These are phyloP conservation scores for Diversispora eburnea DNA, from an alignment of 192 early-diverging fungal genomes.

Conservation along the genomic window DNA sequence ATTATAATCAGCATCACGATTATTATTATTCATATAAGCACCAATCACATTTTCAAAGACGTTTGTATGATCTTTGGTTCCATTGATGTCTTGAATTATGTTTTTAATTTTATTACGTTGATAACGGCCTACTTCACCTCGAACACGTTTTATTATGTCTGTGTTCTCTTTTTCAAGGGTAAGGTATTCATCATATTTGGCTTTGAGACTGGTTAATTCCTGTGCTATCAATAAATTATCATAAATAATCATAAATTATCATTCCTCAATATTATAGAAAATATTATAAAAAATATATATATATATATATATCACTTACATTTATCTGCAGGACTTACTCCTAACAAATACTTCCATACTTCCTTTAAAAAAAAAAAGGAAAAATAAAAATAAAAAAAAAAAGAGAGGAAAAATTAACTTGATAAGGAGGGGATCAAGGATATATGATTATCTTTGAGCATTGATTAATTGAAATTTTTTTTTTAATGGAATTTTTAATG, in stretches of 20 bases:
- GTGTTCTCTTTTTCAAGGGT: slow-evolving; percentile 63
- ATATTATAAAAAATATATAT: not conserved
- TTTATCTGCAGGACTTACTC: slow-evolving; percentile 76
- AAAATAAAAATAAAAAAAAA: slow-evolving; percentile 12
- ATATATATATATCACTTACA: slow-evolving; percentile 44
- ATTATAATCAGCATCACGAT: slow-evolving; percentile 72
- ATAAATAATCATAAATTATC: not conserved
- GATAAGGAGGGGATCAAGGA: not conserved
- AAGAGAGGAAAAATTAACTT: slow-evolving; percentile 20
- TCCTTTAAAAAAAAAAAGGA: slow-evolving; percentile 44
- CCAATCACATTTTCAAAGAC: slow-evolving; percentile 86
- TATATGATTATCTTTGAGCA: slow-evolving; percentile 1
- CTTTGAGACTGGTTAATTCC: slow-evolving; percentile 60
- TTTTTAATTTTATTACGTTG: slow-evolving; percentile 49
- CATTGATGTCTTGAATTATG: slow-evolving; percentile 25
- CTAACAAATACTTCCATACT: slow-evolving; percentile 85
- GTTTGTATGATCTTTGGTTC: slow-evolving; percentile 44
- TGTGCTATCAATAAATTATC: slow-evolving; percentile 43
- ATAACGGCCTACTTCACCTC: slow-evolving; percentile 73
- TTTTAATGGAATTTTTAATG: not conserved
- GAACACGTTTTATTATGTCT: slow-evolving; percentile 70
- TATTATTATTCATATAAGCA: slow-evolving; percentile 71
- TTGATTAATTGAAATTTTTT: no score
- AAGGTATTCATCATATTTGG: slow-evolving; percentile 32
- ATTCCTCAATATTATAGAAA: not conserved